Evolutionary conservation across 805 yeast species (phyloP), one percentile per base, ranked within the genome.

Genomic region (Blastobotrys terrestris): DNA sequence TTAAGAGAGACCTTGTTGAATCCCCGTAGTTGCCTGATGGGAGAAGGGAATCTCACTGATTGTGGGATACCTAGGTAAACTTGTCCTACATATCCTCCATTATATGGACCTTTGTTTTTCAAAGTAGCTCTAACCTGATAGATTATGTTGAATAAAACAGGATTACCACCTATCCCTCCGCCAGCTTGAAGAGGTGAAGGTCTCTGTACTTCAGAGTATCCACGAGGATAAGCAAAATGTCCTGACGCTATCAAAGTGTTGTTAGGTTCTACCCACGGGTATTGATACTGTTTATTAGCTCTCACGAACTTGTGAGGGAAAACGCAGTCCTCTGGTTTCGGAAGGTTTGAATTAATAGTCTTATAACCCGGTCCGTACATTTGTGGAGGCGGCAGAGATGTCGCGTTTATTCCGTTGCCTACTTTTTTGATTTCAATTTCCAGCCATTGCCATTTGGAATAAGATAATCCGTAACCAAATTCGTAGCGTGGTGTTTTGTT

Each of bases 381-480:
- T 11, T 5, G 35, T 5, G 35, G 35, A 26, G 11, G 8, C 35
- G 35, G 35, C 35, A 26, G 11, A 6, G 35, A 5, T 11, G 35
- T 26, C 35, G 5, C 35, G 35, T 5, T 6, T 26, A 26, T 6
- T 6, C 35, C 35, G 5, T 26, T 40, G 14, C 7, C 6, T n/a
- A 15, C 43, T 40, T 40, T n/a, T n/a, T 5, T 7, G 14, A 40
- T 40, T 40, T 40, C 14, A n/a, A 40, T 5, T 6, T 13, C 14
- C 14, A 15, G 6, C 43, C 16, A 54, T 3, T 67, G 55, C 56
- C 69, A 71, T 44, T 68, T 70, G 2, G 84, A 71, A 61, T 79
- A 81, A 1, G 84, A 77, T 46, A 81, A 65, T 5, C 87, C 87
- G 67, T 62, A 79, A 2, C 86, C 87, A 65, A 83, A 83, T 55